Evolutionary conservation across 495 filamentous ascomycete species (phyloP).

Genomic region (Penicillium salamii): DNA sequence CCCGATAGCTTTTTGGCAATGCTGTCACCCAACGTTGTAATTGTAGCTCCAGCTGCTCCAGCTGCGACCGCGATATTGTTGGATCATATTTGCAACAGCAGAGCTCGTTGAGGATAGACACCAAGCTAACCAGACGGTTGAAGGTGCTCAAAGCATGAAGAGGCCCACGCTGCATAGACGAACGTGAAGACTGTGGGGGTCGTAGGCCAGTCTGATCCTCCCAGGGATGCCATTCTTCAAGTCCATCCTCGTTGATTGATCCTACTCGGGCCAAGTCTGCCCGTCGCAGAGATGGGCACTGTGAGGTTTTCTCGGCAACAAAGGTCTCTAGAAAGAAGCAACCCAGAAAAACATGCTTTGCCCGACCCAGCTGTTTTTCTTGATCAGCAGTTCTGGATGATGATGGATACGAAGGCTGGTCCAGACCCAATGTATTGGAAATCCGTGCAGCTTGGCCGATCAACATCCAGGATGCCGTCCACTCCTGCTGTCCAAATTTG

Average conservation of each 20-base stretch:
- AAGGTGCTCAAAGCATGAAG: slow-evolving; percentile 59
- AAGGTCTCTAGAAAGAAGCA: slow-evolving; percentile 66
- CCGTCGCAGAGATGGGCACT: slow-evolving; percentile 49
- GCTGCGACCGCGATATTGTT: slow-evolving; percentile 24
- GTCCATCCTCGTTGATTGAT: slow-evolving; percentile 55
- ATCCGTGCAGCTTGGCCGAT: slow-evolving; percentile 59
- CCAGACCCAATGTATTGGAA: slow-evolving; percentile 45
- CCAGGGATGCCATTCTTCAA: slow-evolving; percentile 75
- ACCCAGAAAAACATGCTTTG: slow-evolving; percentile 54
- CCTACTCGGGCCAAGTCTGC: slow-evolving; percentile 45
- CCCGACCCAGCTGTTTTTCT: slow-evolving; percentile 26
- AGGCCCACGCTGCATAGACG: slow-evolving; percentile 47
- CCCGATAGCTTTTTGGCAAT: slow-evolving; percentile 34
- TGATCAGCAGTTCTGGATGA: slow-evolving; percentile 14
- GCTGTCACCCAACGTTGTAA: slow-evolving; percentile 36
- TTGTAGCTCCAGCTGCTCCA: slow-evolving; percentile 36
- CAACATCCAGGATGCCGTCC: slow-evolving; percentile 56
- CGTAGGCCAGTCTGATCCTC: slow-evolving; percentile 40
- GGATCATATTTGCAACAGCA: slow-evolving; percentile 30
- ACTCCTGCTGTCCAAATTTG: slow-evolving; percentile 53
- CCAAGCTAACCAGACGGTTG: slow-evolving; percentile 50
- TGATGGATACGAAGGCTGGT: slow-evolving; percentile 16
- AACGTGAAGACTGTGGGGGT: slow-evolving; percentile 30
- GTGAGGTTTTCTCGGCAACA: slow-evolving; percentile 50
- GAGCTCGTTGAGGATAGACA: slow-evolving; percentile 43